phyloP scores from a whole-genome alignment of 2,329 filamentous ascomycete species.

The Ascochyta koolunga region DNA sequence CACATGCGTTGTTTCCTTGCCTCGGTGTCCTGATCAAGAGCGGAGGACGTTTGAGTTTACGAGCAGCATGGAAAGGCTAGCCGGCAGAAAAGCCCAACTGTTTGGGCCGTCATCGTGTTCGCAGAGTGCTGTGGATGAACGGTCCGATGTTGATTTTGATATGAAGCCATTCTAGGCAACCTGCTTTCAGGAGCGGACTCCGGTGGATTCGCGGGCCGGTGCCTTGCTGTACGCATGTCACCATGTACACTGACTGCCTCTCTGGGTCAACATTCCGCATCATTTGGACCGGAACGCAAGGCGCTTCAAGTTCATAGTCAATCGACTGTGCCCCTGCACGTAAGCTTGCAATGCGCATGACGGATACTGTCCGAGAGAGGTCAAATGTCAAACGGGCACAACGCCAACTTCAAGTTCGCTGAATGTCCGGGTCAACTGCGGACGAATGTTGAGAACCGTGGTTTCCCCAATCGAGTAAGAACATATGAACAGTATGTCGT shows the following conservation, averaged over 20 bases:
- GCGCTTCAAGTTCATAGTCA: background rate
- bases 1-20: background rate
- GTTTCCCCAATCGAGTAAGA: background rate
- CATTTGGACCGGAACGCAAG: background rate
- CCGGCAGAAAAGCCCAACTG: conserved; percentile 8
- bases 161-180: background rate
- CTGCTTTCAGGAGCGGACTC: background rate
- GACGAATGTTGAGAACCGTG: background rate
- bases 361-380: background rate
- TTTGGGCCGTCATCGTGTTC: background rate
- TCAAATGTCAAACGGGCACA: background rate
- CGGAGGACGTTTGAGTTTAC: background rate
- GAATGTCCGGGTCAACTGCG: background rate
- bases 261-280: background rate
- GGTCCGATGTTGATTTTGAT: conserved; percentile 1
- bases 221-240: background rate
- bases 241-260: background rate
- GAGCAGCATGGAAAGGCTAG: conserved; percentile 1
- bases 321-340: background rate
- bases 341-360: background rate
- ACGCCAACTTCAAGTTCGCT: background rate
- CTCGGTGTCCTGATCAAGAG: conserved; percentile 1
- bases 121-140: background rate
- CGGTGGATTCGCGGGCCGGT: background rate
- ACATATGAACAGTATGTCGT: background rate